phyloP scores from a whole-genome alignment of 192 early-diverging fungal species.

The Rhizoclosmatium globosum region DNA sequence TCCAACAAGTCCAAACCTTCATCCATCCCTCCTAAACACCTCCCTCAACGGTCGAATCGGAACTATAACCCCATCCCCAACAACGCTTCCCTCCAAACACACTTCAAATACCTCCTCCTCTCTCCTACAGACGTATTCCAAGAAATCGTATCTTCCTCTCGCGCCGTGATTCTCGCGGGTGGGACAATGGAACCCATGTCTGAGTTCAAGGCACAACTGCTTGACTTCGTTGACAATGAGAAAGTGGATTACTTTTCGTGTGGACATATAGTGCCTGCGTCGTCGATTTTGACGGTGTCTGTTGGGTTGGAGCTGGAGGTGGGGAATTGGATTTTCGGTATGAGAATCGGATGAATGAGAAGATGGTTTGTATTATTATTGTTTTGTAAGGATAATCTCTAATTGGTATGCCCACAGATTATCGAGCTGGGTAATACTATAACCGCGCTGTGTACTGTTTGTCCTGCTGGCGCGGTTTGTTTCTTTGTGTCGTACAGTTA shows the following conservation, averaged over 20 bases:
- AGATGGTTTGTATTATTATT: constrained; percentile 45
- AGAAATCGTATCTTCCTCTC: constrained; percentile 78
- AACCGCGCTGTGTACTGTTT: constrained; percentile 73
- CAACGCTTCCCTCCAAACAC: neutral
- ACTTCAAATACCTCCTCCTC: constrained; percentile 85
- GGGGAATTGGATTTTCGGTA: constrained; percentile 73
- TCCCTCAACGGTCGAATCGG: constrained; percentile 80
- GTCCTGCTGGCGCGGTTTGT: constrained; percentile 86
- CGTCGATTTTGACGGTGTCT: constrained; percentile 74
- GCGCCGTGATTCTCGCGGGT: constrained; percentile 86
- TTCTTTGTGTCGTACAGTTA: constrained; percentile 89
- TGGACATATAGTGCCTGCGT: constrained; percentile 83
- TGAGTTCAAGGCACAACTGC: constrained; percentile 54
- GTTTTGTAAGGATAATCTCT: neutral
- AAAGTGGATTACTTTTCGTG: constrained; percentile 76
- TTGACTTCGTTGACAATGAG: constrained; percentile 56
- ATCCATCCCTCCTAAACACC: constrained; percentile 51
- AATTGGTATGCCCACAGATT: constrained; percentile 45
- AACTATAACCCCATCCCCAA: constrained; percentile 26
- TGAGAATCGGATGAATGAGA: constrained; percentile 59
- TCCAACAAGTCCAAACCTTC: constrained; percentile 45
- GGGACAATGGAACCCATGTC: constrained; percentile 92
- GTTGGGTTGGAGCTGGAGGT: constrained; percentile 72
- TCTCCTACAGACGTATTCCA: constrained; percentile 84
- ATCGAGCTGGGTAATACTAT: constrained; percentile 77